Evolutionary conservation across 257 asterid genomes (phyloP).

Genomic region (Scutellaria minor): DNA sequence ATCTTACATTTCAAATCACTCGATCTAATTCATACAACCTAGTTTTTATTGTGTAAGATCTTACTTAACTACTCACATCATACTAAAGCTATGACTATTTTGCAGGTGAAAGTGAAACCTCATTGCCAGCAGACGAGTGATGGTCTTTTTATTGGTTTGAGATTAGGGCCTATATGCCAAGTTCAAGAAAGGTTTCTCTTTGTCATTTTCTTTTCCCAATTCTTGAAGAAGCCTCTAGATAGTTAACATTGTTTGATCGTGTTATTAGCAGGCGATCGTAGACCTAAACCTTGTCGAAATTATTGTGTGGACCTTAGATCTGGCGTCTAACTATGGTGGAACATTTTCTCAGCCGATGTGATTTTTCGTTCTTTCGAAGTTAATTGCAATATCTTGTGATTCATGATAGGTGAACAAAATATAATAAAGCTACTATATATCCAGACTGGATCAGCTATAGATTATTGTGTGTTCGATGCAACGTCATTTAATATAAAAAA

Average conservation of each 20-base stretch:
- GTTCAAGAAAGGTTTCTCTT: constrained; percentile 14
- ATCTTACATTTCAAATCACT: background rate
- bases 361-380: constrained; percentile 4
- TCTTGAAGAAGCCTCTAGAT: constrained; percentile 25
- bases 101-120: constrained; percentile 37
- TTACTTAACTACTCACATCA: background rate
- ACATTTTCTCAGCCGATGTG: background rate
- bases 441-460: no score
- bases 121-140: constrained; percentile 34
- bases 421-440: no score
- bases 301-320: constrained; percentile 16
- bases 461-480: no score
- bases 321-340: background rate
- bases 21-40: background rate
- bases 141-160: constrained; percentile 31
- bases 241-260: constrained; percentile 26
- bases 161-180: constrained; percentile 29
- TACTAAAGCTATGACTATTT: constrained; percentile 10
- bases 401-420: no score
- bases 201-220: background rate
- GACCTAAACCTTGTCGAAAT: constrained; percentile 1
- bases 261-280: constrained; percentile 26
- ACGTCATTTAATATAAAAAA: no score
- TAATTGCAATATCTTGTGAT: background rate
- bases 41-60: background rate